Evolutionary conservation across 495 filamentous ascomycete species (phyloP).

Genomic region (Talaromyces liani): DNA sequence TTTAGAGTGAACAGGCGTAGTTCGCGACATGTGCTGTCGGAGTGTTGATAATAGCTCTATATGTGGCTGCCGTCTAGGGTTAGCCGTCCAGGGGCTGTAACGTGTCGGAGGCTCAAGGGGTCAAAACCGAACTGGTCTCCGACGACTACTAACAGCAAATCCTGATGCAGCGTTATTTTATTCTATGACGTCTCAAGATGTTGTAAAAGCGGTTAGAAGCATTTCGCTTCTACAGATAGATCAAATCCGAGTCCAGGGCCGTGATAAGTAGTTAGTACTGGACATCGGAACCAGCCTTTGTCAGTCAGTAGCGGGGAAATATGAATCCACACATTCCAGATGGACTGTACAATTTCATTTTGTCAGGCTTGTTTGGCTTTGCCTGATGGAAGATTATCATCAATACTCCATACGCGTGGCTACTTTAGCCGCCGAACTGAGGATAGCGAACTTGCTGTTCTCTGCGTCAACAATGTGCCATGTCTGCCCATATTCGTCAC

Average conservation of each 20-base stretch:
- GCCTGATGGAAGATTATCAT: not conserved
- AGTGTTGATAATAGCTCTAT: not conserved
- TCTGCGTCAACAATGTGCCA: not conserved
- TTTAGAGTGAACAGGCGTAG: not conserved
- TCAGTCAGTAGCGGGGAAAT: no score
- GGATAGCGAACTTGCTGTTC: not conserved
- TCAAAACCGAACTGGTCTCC: not conserved
- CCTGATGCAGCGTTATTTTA: not conserved
- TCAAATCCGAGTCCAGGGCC: no score
- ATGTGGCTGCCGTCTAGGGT: not conserved
- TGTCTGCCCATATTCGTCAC: not conserved
- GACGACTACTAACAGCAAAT: not conserved
- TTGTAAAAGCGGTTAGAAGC: no score
- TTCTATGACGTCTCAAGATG: not conserved
- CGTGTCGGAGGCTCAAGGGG: not conserved
- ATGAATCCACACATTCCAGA: no score
- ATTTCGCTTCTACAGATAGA: no score
- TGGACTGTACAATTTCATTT: no score
- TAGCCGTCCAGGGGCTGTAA: not conserved
- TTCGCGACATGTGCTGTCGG: not conserved
- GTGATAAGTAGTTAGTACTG: no score
- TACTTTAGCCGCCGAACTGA: not conserved
- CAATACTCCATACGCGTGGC: no score
- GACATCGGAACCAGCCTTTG: no score
- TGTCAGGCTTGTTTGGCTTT: no score